Conservation (phyloP, 2,329 filamentous ascomycete genomes). For the Ophiocordyceps sinensis region DNA sequence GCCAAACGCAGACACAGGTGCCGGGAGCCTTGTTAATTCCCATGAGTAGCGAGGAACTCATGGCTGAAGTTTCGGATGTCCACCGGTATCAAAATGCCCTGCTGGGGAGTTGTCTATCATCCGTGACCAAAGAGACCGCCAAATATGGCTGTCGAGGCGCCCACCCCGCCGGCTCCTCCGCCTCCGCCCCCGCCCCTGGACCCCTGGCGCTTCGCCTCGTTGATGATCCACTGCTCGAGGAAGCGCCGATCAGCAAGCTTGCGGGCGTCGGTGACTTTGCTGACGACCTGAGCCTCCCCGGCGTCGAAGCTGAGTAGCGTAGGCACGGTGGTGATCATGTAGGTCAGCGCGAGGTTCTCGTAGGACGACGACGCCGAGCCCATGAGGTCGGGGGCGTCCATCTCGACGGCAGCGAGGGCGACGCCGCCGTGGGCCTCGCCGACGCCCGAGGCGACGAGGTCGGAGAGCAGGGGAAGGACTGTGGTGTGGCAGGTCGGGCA, state of each 20-base stretch:
- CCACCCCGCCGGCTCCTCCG: conserved; percentile 8
- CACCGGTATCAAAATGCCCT: too few species aligned
- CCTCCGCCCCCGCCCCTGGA: conserved; percentile 28
- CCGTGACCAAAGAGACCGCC: conserved; percentile 26
- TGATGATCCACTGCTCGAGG: conserved; percentile 38
- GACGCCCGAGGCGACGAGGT: conserved; percentile 33
- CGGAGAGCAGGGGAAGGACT: conserved; percentile 32
- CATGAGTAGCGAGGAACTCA: too few species aligned
- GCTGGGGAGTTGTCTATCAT: conserved; percentile 1
- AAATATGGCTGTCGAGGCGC: conserved; percentile 14
- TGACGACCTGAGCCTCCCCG: conserved; percentile 33
- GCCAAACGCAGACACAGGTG: too few species aligned
- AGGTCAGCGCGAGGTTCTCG: conserved; percentile 31
- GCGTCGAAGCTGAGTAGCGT: conserved; percentile 43
- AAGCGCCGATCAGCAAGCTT: conserved; percentile 33
- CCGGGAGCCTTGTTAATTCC: too few species aligned
- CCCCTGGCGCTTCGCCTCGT: conserved; percentile 32
- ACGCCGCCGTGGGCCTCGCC: conserved; percentile 43
- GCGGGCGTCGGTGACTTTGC: conserved; percentile 33
- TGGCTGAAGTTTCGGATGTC: too few species aligned
- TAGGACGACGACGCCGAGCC: conserved; percentile 7
- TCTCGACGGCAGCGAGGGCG: conserved; percentile 37
- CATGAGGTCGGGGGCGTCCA: conserved; percentile 44
- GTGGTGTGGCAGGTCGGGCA: conserved; percentile 35
- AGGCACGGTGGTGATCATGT: conserved; percentile 44